These are phyloP conservation scores for Mortierella hygrophila DNA, from an alignment of 192 early-diverging fungal genomes.

Conservation along the genomic window DNA sequence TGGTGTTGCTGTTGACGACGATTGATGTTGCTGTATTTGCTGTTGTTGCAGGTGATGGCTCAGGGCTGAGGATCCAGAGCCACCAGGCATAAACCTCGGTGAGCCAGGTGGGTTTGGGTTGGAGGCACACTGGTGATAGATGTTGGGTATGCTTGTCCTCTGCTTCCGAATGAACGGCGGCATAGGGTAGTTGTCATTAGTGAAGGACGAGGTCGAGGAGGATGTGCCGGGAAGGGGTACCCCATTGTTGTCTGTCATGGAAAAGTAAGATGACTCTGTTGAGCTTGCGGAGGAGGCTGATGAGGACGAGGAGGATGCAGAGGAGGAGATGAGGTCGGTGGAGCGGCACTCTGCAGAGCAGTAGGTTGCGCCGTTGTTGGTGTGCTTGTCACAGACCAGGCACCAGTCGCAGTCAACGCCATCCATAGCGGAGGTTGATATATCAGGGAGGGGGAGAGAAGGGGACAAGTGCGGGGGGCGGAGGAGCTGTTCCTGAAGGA, in stretches of 20 bases:
- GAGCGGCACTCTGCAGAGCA: conserved; percentile 50
- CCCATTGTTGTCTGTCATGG: conserved; percentile 29
- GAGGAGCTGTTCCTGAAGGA: neutral
- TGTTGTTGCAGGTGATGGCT: conserved; percentile 31
- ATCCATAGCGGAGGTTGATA: conserved; percentile 28
- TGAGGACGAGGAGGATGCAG: conserved; percentile 39
- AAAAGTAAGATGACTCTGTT: conserved; percentile 22
- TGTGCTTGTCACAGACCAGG: conserved; percentile 55
- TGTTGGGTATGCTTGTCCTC: conserved; percentile 56
- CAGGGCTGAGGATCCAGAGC: conserved; percentile 14
- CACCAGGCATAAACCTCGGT: conserved; percentile 10
- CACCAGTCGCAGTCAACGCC: conserved; percentile 58
- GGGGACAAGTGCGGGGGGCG: neutral
- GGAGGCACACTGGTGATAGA: conserved; percentile 46
- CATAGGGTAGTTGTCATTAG: conserved; percentile 41
- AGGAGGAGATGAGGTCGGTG: conserved; percentile 53
- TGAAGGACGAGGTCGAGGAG: neutral
- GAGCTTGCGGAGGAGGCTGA: conserved; percentile 33
- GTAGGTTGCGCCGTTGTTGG: conserved; percentile 42
- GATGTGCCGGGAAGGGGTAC: neutral
- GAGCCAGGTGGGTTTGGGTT: conserved; percentile 36
- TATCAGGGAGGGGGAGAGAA: neutral
- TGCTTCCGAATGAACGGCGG: conserved; percentile 52
- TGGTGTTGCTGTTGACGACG: conserved; percentile 3
- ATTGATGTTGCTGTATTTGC: conserved; percentile 13